Percentiles rank a stretch among this genome's conserved stretches.
phyloP scores from a whole-genome alignment of 495 filamentous ascomycete species.

The Daldinia grandis region DNA sequence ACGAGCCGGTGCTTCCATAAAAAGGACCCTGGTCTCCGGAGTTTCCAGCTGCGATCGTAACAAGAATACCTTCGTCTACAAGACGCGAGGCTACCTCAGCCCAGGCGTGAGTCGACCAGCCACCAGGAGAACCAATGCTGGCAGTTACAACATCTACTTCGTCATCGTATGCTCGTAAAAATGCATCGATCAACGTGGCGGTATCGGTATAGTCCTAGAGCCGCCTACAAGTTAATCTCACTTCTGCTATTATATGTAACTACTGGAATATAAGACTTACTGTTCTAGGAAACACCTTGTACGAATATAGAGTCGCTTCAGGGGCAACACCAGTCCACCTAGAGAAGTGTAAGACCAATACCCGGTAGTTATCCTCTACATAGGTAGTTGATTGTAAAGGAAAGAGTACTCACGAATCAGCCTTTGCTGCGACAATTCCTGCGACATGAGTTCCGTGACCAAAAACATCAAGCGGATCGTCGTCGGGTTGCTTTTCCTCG shows the following conservation, averaged over 20 bases:
- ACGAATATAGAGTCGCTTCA: constrained; percentile 53
- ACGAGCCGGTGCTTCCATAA: constrained; percentile 14
- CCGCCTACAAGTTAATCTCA: background rate
- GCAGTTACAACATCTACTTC: constrained; percentile 55
- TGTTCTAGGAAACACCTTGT: constrained; percentile 51
- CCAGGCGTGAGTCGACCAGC: constrained; percentile 50
- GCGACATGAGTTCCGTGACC: constrained; percentile 36
- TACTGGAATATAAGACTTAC: background rate
- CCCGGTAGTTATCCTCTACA: background rate
- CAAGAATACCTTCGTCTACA: constrained; percentile 50
- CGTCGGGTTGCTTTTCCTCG: constrained; percentile 35
- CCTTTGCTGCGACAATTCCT: constrained; percentile 54
- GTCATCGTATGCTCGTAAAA: constrained; percentile 49
- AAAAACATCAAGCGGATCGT: constrained; percentile 49
- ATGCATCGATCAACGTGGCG: background rate
- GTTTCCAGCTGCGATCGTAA: constrained; percentile 54
- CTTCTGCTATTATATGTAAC: background rate
- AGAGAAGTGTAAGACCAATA: constrained; percentile 10
- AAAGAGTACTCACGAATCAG: constrained; percentile 20
- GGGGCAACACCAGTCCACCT: constrained; percentile 57
- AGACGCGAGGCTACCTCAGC: constrained; percentile 48
- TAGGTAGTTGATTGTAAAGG: background rate
- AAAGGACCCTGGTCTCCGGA: constrained; percentile 50
- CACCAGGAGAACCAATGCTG: constrained; percentile 48
- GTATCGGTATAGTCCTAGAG: background rate